Evolutionary conservation across 129 eudicot genomes (phyloP).

Genomic region (Rutidosis leptorrhynchoides): DNA sequence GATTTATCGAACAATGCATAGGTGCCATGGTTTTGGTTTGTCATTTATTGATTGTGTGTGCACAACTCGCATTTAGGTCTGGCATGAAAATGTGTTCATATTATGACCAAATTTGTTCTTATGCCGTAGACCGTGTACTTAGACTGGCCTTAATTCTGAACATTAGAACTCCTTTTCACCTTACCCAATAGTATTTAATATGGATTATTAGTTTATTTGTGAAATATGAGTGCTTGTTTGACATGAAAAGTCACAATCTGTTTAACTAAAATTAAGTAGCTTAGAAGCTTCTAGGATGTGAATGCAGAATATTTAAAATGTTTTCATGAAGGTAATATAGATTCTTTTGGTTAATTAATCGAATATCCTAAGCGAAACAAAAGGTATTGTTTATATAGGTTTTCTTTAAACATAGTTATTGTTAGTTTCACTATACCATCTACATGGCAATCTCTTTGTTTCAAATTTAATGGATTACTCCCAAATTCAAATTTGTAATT

Average conservation of each 20-base stretch:
- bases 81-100: slow-evolving; percentile 6
- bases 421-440: not conserved
- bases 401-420: too few relatives aligned
- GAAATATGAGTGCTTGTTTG: not conserved
- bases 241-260: not conserved
- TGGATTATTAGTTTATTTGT: not conserved
- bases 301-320: not conserved
- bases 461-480: not conserved
- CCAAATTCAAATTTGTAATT: not conserved
- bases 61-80: not conserved
- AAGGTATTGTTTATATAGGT: not conserved
- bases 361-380: not conserved
- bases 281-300: not conserved
- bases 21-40: not conserved
- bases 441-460: not conserved
- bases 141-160: not conserved
- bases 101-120: not conserved
- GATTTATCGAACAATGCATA: not conserved
- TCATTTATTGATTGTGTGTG: not conserved
- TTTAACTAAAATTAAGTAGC: not conserved
- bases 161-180: not conserved
- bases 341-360: not conserved
- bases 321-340: not conserved
- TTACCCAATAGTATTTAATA: not conserved
- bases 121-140: not conserved